These are phyloP conservation scores for Penicillium angulare DNA, from an alignment of 495 filamentous ascomycete genomes.

Conservation along the genomic window DNA sequence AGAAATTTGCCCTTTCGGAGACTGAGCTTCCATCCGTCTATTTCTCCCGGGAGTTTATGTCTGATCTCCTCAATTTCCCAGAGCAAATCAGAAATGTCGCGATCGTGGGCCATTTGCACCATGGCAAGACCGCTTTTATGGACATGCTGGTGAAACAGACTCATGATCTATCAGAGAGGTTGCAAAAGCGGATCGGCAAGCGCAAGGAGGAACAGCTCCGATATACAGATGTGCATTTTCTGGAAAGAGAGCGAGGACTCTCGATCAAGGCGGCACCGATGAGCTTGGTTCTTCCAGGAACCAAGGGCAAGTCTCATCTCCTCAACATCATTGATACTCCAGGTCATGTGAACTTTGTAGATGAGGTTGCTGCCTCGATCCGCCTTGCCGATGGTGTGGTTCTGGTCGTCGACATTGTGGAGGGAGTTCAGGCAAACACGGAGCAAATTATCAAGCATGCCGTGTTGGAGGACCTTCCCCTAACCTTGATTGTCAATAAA, in stretches of 20 bases:
- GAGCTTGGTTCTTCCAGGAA: constrained; percentile 84
- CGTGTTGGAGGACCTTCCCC: constrained; percentile 82
- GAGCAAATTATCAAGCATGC: constrained; percentile 97
- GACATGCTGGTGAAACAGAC: constrained; percentile 97
- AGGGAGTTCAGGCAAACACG: constrained; percentile 94
- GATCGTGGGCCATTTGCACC: constrained; percentile 88
- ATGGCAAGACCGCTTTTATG: constrained; percentile 97
- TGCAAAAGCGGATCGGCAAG: constrained; percentile 76
- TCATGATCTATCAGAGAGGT: constrained; percentile 74
- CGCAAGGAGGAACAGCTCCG: constrained; percentile 86
- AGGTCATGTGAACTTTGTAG: constrained; percentile 96
- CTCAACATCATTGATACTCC: constrained; percentile 95
- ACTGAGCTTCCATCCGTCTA: constrained; percentile 82
- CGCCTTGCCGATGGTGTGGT: constrained; percentile 90
- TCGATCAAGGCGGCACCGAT: constrained; percentile 94
- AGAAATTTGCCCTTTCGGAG: constrained; percentile 94
- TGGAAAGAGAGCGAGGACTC: constrained; percentile 88
- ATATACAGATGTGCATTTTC: constrained; percentile 87
- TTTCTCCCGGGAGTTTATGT: constrained; percentile 89
- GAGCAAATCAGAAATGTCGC: constrained; percentile 92
- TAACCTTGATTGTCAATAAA: constrained; percentile 93
- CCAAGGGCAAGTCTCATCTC: constrained; percentile 92
- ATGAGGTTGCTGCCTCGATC: constrained; percentile 87
- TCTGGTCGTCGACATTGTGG: constrained; percentile 94
- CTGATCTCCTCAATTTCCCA: constrained; percentile 93